Evolutionary conservation across 176 grass and related monocot species (phyloP).

Genomic region (Thalia dealbata): DNA sequence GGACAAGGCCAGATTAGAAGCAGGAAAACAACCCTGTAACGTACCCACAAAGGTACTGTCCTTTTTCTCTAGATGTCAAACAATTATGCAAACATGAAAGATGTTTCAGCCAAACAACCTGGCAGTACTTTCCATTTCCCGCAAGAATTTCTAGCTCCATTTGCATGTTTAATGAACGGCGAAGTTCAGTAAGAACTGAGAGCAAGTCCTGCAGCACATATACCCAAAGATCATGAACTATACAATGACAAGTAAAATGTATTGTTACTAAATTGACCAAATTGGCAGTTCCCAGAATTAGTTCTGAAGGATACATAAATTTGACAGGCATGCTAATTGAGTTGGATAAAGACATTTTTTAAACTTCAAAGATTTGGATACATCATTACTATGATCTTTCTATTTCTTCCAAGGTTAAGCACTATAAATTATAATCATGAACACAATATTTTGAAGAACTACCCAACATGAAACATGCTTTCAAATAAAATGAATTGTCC

Average conservation of each 20-base stretch:
- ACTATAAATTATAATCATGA: not conserved
- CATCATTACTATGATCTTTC: not conserved
- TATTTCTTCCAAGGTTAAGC: not conserved
- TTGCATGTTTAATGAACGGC: conserved; percentile 76
- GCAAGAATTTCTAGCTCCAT: conserved; percentile 89
- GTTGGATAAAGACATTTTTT: too few relatives aligned
- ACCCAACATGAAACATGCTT: not conserved
- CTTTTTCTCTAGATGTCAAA: not conserved
- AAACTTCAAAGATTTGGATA: too few relatives aligned
- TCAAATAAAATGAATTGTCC: not conserved
- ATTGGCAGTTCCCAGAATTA: not conserved
- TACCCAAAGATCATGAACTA: not conserved
- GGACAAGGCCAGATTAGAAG: conserved; percentile 14
- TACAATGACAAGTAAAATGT: not conserved
- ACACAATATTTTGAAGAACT: not conserved
- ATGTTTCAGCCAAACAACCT: conserved; percentile 28
- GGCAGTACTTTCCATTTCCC: conserved; percentile 84
- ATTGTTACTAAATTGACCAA: not conserved
- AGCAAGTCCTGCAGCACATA: conserved; percentile 67
- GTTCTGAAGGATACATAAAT: too few relatives aligned
- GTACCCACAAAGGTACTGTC: not conserved
- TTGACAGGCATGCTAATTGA: too few relatives aligned
- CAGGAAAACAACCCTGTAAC: not conserved
- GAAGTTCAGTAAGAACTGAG: conserved; percentile 90
- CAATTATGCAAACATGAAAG: conserved; percentile 7